Evolutionary conservation across 768 basidiomycete species (phyloP), one percentile per base, ranked within the genome.

Genomic region (Pisolithus tinctorius): DNA sequence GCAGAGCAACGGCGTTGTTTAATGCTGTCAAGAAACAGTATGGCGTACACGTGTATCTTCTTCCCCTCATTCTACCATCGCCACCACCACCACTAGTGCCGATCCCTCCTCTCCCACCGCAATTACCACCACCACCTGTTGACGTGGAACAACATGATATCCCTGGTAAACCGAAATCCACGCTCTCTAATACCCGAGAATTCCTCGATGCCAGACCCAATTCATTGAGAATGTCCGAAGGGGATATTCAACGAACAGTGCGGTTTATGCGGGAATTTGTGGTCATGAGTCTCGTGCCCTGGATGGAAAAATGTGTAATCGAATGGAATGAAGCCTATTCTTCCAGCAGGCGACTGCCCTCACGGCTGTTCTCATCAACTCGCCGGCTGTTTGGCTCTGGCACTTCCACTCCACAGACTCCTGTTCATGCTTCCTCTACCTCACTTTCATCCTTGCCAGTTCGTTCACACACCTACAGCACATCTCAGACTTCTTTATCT

Each of bases 251-350:
- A 48, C 78, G 82, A 58, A 79, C 83, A 6, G 82, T 83, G 0
- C 79, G 81, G 48, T 92, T 97, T 60, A 78, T 90, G 9, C 79
- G 93, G 42, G 94, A 96, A 66, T 86, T 97, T 58, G 75, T 91
- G 4, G 83, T 85, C 10, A 91, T 88, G 82, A 93, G 88, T 62
- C 68, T 98, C 42, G 66, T 97, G 3, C 94, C 94, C 1, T 97
- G 90, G 90, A 94, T 98, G 91, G 95, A 98, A 70, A 90, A 86
- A 61, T 86, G 84, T 65, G 88, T 94, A 5, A 58, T 91, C 43
- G 90, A 95, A 56, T 95, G 93, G 91, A 97, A 96, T 63, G 94
- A 98, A 71, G 75, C 75, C 75, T 88, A 85, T 66, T 80, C 81
- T 4, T 86, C 86, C 6, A 85, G 83, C 13, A 80, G 86, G 47